Evolutionary conservation across 1,284 basidiomycete species (phyloP).

Genomic region (Boletus smithii): DNA sequence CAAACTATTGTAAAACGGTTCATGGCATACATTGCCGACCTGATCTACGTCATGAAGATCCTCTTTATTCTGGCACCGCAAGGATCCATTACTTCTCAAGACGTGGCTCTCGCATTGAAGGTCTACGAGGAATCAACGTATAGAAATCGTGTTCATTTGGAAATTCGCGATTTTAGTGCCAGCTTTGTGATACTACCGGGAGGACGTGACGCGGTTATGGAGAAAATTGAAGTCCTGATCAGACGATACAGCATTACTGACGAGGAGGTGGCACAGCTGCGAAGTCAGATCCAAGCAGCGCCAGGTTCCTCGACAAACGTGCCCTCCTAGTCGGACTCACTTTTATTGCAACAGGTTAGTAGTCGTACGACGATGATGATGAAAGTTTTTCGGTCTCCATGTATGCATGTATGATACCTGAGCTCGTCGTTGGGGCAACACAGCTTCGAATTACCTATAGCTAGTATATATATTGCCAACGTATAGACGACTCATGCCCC

Average conservation of each 20-base stretch:
- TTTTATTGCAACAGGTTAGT: not conserved
- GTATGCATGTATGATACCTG: no score
- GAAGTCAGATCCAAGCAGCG: not conserved
- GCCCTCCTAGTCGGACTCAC: no score
- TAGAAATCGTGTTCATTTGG: not conserved
- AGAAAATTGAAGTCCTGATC: not conserved
- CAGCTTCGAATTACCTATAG: no score
- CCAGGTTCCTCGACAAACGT: not conserved
- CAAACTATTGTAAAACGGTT: not conserved
- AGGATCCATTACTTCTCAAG: not conserved
- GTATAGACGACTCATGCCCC: no score
- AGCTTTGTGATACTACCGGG: not conserved
- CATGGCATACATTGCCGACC: not conserved
- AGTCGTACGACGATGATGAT: no score
- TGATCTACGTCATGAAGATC: slow-evolving; percentile 3
- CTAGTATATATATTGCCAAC: no score
- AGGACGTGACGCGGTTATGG: not conserved
- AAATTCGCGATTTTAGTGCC: not conserved
- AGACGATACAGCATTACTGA: not conserved
- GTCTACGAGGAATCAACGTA: not conserved
- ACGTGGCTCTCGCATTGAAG: not conserved
- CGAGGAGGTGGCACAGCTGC: not conserved
- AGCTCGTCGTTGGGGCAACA: no score
- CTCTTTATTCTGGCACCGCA: not conserved
- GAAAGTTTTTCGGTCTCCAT: no score